Percentiles rank a stretch among this genome's conserved stretches.
Conservation (phyloP, 345 rosid genomes). For the Geranium rotundifolium region DNA sequence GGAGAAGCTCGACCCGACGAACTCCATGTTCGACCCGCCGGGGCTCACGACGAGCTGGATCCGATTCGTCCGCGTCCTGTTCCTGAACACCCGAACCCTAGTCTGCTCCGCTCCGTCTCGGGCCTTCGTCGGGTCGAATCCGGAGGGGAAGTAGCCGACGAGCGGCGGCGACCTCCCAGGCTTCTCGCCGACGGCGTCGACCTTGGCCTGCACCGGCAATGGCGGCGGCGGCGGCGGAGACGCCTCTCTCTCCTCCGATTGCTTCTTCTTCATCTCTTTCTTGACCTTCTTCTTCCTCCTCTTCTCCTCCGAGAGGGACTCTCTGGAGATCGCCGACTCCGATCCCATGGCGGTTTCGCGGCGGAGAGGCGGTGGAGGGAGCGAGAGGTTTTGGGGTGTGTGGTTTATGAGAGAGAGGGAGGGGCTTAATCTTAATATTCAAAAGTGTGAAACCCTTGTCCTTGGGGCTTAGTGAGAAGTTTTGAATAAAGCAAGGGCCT, state of each 20-base stretch:
- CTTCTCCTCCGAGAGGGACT: constrained; percentile 3
- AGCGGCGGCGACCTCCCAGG: constrained; percentile 44
- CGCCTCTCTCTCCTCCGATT: constrained; percentile 7
- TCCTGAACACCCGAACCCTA: constrained; percentile 1
- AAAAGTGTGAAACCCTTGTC: too few species aligned
- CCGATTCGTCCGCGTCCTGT: constrained; percentile 22
- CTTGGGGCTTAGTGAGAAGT: too few species aligned
- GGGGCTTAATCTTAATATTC: too few species aligned
- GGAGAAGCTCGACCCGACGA: constrained; percentile 52
- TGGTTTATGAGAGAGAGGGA: too few species aligned
- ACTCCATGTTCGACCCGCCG: constrained; percentile 38
- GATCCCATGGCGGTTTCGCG: background rate
- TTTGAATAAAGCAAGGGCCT: too few species aligned
- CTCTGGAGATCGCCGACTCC: background rate
- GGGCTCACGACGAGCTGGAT: constrained; percentile 69
- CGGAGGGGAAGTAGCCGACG: constrained; percentile 69
- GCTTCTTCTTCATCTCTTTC: too few species aligned
- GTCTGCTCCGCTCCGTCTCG: background rate
- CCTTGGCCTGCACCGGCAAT: constrained; percentile 16
- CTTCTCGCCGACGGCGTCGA: constrained; percentile 29
- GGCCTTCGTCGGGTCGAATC: constrained; percentile 35
- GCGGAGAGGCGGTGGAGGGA: background rate
- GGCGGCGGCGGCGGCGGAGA: constrained; percentile 7
- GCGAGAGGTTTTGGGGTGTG: too few species aligned
- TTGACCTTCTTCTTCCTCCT: constrained; percentile 6